Evolutionary conservation across 2,329 filamentous ascomycete species (phyloP), one percentile per base, ranked within the genome.

Genomic region (Pseudocercospora pini-densiflorae): DNA sequence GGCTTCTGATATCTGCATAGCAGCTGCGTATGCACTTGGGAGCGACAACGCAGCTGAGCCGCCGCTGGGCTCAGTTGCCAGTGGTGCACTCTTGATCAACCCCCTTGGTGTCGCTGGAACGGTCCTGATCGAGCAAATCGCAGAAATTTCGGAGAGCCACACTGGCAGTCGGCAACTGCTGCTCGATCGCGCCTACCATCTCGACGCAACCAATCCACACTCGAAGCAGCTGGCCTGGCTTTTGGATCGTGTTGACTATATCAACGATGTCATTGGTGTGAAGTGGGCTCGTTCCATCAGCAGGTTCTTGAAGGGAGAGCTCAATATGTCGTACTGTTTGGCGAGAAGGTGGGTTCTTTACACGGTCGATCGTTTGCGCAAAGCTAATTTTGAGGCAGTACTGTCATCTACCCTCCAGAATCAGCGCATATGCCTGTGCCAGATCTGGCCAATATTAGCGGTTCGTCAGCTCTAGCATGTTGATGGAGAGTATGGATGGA

Each of bases 181-280:
- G 0, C 21, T 68, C 29, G 61, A 71, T 36, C 36, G 43, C 40
- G 27, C 63, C 2, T 57, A 64, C 8, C 67, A 71, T 55, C 14
- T 62, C 3, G 58, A 62, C 61, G 51, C 61, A 1, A 45, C 33
- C 31, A 64, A 63, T 47, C 31, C 49, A 27, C 43, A 51, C 2
- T 68, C 67, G 14, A 59, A 51, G 10, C 64, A 70, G 57, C 63
- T 72, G 19, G 62, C 53, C 16, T 68, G 66, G 70, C 21, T 72
- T n/a, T 64, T 72, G 31, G 64, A 61, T 21, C 60, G 63, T 10
- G 14, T 70, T 19, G 68, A 70, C n/a, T 66, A 66, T 36, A 61
- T 70, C 12, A 33, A 21, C 5, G 21, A 63, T 3, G 61, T 24
- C 16, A 36, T 68, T 16, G 68, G 69, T 6, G 58, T 71, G 14